phyloP scores from a whole-genome alignment of 2,329 filamentous ascomycete species.

The Colletotrichum sp. region DNA sequence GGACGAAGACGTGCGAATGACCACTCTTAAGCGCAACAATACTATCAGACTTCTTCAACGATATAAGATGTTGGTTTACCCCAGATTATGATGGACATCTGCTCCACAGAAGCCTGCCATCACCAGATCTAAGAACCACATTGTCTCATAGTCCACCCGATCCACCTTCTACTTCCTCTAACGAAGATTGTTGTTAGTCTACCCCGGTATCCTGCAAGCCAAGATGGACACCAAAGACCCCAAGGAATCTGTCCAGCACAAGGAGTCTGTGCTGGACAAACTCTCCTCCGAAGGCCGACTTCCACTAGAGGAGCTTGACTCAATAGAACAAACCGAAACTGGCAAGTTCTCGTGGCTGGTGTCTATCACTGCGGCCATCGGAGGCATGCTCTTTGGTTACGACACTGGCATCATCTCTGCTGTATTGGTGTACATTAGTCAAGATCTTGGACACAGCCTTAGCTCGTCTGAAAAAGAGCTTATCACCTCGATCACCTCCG shows the following conservation, averaged over 20 bases:
- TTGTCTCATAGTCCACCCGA: neutral
- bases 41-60: accelerated
- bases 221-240: neutral
- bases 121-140: neutral
- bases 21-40: neutral
- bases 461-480: constrained; percentile 52
- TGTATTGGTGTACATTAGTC: constrained; percentile 43
- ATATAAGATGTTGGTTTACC: neutral
- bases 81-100: neutral
- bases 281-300: neutral
- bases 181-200: neutral
- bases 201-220: neutral
- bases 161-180: neutral
- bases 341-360: constrained; percentile 18
- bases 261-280: neutral
- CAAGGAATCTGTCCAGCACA: neutral
- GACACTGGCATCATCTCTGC: constrained; percentile 51
- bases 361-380: neutral
- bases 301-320: neutral
- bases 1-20: neutral
- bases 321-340: constrained; percentile 20
- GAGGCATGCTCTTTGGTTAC: constrained; percentile 39
- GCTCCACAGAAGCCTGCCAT: neutral
- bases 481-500: constrained; percentile 56
- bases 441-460: constrained; percentile 43